These are phyloP conservation scores for Fusarium goolgardi DNA, from an alignment of 2,329 filamentous ascomycete species.

Conservation along the genomic window DNA sequence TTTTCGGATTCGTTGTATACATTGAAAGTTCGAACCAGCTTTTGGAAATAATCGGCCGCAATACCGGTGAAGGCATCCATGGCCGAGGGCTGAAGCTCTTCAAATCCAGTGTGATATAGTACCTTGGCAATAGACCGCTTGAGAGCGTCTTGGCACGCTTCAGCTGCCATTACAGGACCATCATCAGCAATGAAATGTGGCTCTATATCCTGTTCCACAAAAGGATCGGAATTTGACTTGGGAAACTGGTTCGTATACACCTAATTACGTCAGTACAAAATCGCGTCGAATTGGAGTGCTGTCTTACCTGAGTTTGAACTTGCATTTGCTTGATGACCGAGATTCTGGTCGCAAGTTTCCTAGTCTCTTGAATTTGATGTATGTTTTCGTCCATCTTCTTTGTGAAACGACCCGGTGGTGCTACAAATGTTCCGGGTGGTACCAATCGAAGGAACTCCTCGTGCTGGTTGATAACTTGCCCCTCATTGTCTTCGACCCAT, in stretches of 20 bases:
- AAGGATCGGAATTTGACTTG: conserved; percentile 92
- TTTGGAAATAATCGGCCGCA: conserved; percentile 88
- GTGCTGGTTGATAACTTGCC: conserved; percentile 86
- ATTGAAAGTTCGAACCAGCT: conserved; percentile 82
- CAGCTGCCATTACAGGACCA: conserved; percentile 86
- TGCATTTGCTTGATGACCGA: conserved; percentile 99
- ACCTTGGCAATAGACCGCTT: conserved; percentile 94
- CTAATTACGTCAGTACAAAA: conserved; percentile 56
- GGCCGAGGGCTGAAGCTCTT: conserved; percentile 95
- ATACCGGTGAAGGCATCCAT: conserved; percentile 91
- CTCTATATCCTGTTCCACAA: conserved; percentile 86
- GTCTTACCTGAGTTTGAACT: conserved; percentile 86
- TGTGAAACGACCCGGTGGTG: conserved; percentile 78
- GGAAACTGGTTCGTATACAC: conserved; percentile 98
- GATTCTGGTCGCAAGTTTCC: conserved; percentile 96
- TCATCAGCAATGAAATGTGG: conserved; percentile 91
- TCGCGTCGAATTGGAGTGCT: not conserved
- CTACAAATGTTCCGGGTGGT: conserved; percentile 77
- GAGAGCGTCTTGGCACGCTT: conserved; percentile 83
- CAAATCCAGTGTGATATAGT: conserved; percentile 95
- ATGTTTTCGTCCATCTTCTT: conserved; percentile 91
- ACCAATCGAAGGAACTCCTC: conserved; percentile 86
- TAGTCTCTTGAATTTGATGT: conserved; percentile 93
- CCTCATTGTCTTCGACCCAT: conserved; percentile 91
- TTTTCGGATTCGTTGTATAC: conserved; percentile 87